Base-by-base conservation (phyloP, 108 stramenopile genomes). In the Cyclotella kingstonii region DNA sequence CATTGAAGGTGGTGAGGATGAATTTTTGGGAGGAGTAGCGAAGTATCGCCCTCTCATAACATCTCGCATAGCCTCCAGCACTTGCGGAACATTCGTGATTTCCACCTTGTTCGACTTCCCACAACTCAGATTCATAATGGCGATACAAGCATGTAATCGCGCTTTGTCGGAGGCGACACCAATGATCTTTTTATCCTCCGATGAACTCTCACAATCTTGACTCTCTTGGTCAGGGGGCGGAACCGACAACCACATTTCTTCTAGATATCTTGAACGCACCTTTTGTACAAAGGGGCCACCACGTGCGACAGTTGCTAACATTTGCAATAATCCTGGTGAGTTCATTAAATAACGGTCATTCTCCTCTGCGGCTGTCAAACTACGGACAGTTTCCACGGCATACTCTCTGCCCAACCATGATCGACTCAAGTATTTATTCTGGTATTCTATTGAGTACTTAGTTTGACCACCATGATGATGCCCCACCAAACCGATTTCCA, bases 51-150 rank as follows among this genome's bases (percentile, higher is more conserved):
- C 69, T 8, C 85, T 55, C 92, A 93, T 93, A 60, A 90, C 92
- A 68, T 93, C 89, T 17, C 89, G 57, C 92, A 93, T 93, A 18
- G 84, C 83, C 64, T 86, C 85, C 30, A 93, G 56, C 5, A 93
- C 83, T 8, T 83, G 82, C 5, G 84, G 60, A 23, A 89, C 63
- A 26, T 76, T 70, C 35, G 92, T 86, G 73, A 93, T 93, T 67
- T 90, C 89, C 56, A 90, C 79, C 76, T 93, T 93, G 66, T 90
- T 93, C 19, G 84, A 84, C 73, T 93, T 93, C 33, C 92, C 92
- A 60, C 92, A 93, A 50, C 86, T 87, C 60, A 93, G 68, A 47
- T 93, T 90, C 92, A 93, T 93, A 27, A 93, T 89, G 44, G 92
- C 92, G 58, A 93, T 93, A 62, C 92, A 93, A 23, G 92, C 92